Evolutionary conservation across 176 grass and related monocot genomes (phyloP).

Genomic region (Elaeis guineensis): DNA sequence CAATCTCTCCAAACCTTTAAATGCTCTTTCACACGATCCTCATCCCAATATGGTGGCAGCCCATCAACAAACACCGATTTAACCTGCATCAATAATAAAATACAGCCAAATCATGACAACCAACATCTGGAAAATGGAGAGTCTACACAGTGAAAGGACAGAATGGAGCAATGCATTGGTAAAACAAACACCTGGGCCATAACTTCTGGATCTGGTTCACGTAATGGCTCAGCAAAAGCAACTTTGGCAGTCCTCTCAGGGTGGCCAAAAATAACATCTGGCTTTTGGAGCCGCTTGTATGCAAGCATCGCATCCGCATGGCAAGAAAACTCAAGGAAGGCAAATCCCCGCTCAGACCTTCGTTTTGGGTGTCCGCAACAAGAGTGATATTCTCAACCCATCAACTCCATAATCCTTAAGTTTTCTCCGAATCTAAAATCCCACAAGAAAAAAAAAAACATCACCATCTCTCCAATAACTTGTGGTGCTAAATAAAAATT

Average conservation of each 20-base stretch:
- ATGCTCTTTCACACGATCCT: constrained; percentile 55
- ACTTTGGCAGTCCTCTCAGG: constrained; percentile 50
- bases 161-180: neutral
- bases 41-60: constrained; percentile 67
- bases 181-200: constrained; percentile 43
- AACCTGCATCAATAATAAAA: constrained; percentile 30
- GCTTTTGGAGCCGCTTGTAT: constrained; percentile 39
- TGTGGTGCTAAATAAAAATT: too few species aligned
- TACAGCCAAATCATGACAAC: neutral
- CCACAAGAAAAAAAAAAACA: neutral
- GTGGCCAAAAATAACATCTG: constrained; percentile 44
- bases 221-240: constrained; percentile 50
- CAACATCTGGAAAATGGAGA: neutral
- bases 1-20: constrained; percentile 56
- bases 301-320: constrained; percentile 41
- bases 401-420: constrained; percentile 37
- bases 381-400: constrained; percentile 37
- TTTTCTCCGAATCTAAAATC: constrained; percentile 32
- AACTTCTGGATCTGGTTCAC: constrained; percentile 60
- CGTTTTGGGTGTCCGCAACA: constrained; percentile 44
- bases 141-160: too few species aligned
- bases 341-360: constrained; percentile 47
- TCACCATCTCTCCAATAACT: too few species aligned
- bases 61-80: constrained; percentile 67
- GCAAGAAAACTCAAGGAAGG: constrained; percentile 46